A percentile compares a stretch with the other conserved stretches of the same genome.
phyloP scores from a whole-genome alignment of 495 filamentous ascomycete species.

The Penicillium manginii region DNA sequence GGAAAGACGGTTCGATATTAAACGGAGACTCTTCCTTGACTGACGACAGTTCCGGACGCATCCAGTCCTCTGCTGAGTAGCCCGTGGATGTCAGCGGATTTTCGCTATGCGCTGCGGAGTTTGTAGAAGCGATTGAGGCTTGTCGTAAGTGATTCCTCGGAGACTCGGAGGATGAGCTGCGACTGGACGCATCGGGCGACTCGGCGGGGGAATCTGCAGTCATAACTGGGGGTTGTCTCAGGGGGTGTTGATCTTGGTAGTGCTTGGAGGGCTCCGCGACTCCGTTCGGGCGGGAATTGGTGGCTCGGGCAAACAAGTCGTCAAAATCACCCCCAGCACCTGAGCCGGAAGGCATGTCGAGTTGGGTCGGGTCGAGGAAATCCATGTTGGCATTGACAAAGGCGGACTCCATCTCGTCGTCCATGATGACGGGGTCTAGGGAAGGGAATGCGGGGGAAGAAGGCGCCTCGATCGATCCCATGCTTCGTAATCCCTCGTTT shows the following conservation, averaged over 20 bases:
- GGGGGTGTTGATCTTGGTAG: constrained; percentile 38
- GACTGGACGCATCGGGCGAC: constrained; percentile 48
- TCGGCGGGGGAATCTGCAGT: constrained; percentile 48
- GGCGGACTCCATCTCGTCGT: constrained; percentile 50
- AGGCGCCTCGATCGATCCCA: constrained; percentile 44
- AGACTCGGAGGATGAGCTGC: constrained; percentile 49
- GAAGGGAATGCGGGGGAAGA: constrained; percentile 47
- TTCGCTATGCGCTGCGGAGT: constrained; percentile 47
- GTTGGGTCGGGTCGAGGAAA: constrained; percentile 43
- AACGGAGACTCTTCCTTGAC: constrained; percentile 48
- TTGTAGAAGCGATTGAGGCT: constrained; percentile 43
- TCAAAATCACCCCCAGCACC: constrained; percentile 50
- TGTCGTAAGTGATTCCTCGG: constrained; percentile 46
- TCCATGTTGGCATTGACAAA: constrained; percentile 49
- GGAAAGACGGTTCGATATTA: constrained; percentile 41
- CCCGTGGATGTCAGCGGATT: constrained; percentile 38
- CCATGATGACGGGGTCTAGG: constrained; percentile 50
- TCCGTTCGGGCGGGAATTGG: constrained; percentile 33
- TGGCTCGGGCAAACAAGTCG: constrained; percentile 42
- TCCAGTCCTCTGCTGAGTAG: constrained; percentile 45
- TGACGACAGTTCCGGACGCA: constrained; percentile 42
- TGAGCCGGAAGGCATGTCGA: constrained; percentile 41
- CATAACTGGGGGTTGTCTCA: constrained; percentile 40
- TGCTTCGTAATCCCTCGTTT: constrained; percentile 28
- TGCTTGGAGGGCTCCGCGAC: constrained; percentile 36